Percentiles rank a stretch among this genome's conserved stretches.
Evolutionary conservation across 2,329 filamentous ascomycete species (phyloP).

Genomic region (Xylariaceae sp.): DNA sequence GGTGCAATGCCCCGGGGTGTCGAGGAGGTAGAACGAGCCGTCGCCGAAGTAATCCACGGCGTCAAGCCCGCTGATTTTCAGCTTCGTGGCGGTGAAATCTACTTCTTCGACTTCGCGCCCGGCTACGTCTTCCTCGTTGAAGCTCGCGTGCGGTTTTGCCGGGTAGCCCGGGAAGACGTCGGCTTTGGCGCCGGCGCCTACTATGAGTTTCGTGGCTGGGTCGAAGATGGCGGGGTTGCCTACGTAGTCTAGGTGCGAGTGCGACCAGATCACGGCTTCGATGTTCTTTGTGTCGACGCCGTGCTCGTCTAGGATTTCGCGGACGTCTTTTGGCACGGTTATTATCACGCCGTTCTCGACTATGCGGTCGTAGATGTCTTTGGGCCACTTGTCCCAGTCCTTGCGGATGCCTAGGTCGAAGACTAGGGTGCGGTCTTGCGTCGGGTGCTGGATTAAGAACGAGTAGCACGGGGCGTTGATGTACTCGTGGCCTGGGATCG

Average conservation of each 20-base stretch:
- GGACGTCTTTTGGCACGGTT: constrained; percentile 17
- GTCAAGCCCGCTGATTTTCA: constrained; percentile 21
- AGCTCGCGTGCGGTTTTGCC: constrained; percentile 8
- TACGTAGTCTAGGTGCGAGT: constrained; percentile 26
- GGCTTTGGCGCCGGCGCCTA: constrained; percentile 20
- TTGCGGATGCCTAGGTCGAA: constrained; percentile 28
- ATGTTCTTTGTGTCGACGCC: constrained; percentile 23
- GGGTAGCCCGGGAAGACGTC: constrained; percentile 25
- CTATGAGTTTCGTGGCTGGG: constrained; percentile 21
- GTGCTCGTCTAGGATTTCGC: constrained; percentile 24
- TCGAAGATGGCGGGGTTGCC: constrained; percentile 24
- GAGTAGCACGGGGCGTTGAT: constrained; percentile 23
- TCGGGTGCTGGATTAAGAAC: constrained; percentile 27
- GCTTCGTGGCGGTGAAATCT: constrained; percentile 20
- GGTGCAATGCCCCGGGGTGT: constrained; percentile 26
- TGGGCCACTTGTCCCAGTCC: constrained; percentile 19
- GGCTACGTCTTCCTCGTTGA: constrained; percentile 21
- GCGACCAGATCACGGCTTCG: constrained; percentile 28
- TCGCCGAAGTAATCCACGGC: constrained; percentile 29
- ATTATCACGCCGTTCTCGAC: background rate
- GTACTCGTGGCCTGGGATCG: constrained; percentile 31
- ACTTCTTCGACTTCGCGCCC: constrained; percentile 24
- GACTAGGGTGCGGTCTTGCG: constrained; percentile 24
- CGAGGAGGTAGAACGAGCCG: constrained; percentile 29
- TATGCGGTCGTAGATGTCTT: background rate